Evolutionary conservation across 495 filamentous ascomycete genomes (phyloP), one percentile per base, ranked within the genome.

Genomic region (Podospora pseudopauciseta): DNA sequence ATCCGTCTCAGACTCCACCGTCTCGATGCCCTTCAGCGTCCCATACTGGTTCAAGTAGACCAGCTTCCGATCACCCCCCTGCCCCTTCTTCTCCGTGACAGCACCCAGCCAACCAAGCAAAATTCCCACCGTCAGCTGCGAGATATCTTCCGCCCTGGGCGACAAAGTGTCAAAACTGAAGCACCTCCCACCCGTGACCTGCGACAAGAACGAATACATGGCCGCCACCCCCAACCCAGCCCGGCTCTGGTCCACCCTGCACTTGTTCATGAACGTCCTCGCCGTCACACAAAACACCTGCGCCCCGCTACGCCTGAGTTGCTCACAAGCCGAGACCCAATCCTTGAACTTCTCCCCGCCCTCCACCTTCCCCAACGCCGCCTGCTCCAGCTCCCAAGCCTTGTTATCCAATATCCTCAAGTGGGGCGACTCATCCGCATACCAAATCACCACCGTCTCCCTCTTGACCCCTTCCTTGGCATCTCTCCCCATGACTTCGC

Each of bases 371-470:
- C 1, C 9, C 9, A 85, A 71, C 6, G 67, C 71, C 13, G 65
- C 67, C 61, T 67, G 67, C 67, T 80, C 78, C n/a, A 60, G 58
- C 0, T 68, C 74, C 76, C 16, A 64, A 44, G 15, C 62, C 66
- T 23, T 57, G 69, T 23, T 67, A 0, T 20, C 32, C 72, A 44
- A 23, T 23, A 54, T 65, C 20, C 59, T 30, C 15, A 74, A 75
- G 67, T 84, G 82, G 1, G 82, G 82, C 4, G 82, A 80, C 1
- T 82, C 83, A 67, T 85, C 83, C 2, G 81, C 80, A 63, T 81
- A 85, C 5, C 84, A 66, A 2, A 85, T 65, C 30, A 84, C 73
- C 16, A 85, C 67, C 7, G 83, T 85, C 27, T 77, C 79, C 9
- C 39, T 49, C 39, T 6, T 13, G 3, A 13, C 23, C 5, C 60